Evolutionary conservation across 352 stramenopile species (phyloP).

Genomic region (Hyphochytrium catenoides): DNA sequence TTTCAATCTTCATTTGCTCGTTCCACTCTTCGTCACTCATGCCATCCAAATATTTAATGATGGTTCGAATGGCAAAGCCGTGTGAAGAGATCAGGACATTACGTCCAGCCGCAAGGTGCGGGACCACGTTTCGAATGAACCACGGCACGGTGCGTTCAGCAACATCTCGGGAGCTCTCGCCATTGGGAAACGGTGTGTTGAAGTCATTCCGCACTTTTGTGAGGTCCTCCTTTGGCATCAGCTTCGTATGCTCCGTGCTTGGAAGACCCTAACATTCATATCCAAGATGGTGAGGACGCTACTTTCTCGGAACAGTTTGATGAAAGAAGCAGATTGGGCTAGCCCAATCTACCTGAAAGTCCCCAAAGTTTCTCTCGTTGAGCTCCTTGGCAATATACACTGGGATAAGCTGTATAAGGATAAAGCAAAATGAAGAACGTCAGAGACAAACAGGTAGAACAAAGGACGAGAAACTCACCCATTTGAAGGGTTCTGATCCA

Average conservation of each 20-base stretch:
- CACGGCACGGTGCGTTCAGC: slow-evolving; percentile 42
- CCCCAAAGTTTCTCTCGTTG: slow-evolving; percentile 56
- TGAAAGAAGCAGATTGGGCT: background rate
- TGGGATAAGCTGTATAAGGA: slow-evolving; percentile 13
- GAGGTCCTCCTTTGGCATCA: slow-evolving; percentile 33
- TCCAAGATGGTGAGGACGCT: too few species aligned
- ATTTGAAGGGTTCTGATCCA: too few species aligned
- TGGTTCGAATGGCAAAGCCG: slow-evolving; percentile 51
- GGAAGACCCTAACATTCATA: too few species aligned
- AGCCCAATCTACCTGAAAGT: slow-evolving; percentile 21
- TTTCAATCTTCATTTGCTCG: slow-evolving; percentile 55
- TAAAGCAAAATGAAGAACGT: slow-evolving; percentile 4
- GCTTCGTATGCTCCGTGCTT: too few species aligned
- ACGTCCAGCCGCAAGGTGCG: slow-evolving; percentile 31
- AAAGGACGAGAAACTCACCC: too few species aligned
- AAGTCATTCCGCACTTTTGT: slow-evolving; percentile 54
- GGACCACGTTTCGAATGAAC: slow-evolving; percentile 41
- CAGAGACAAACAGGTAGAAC: background rate
- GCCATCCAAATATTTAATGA: slow-evolving; percentile 51
- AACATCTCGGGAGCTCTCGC: slow-evolving; percentile 51
- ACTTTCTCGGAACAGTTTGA: slow-evolving; percentile 30
- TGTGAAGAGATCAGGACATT: slow-evolving; percentile 53
- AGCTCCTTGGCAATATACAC: slow-evolving; percentile 47
- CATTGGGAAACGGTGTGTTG: slow-evolving; percentile 46
- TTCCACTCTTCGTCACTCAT: slow-evolving; percentile 46